Percentiles rank a stretch among this genome's conserved stretches.
Evolutionary conservation across 1,284 basidiomycete genomes (phyloP).

Genomic region (Salmacisia buchloeana): DNA sequence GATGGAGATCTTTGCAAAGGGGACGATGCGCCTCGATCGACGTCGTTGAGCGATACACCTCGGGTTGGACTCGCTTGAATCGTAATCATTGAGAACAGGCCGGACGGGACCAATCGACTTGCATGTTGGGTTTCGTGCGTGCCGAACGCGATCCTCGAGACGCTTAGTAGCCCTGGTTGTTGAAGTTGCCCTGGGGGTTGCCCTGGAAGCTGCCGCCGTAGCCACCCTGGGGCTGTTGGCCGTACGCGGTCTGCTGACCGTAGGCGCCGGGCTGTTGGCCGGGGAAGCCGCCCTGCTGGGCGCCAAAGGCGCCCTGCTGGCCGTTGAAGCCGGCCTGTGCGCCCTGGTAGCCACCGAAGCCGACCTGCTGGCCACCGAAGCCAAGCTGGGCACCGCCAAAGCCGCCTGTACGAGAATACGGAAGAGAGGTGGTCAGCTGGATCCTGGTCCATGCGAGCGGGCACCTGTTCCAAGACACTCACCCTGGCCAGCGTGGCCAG

Average conservation of each 20-base stretch:
- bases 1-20: too few species aligned
- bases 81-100: too few species aligned
- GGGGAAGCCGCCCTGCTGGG: constrained; percentile 32
- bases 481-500: constrained; percentile 17
- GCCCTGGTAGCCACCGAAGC: constrained; percentile 18
- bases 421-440: not conserved
- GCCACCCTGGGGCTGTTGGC: constrained; percentile 22
- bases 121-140: too few species aligned
- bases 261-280: constrained; percentile 22
- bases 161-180: too few species aligned
- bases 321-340: constrained; percentile 25
- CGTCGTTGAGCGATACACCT: too few species aligned
- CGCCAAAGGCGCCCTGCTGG: constrained; percentile 30
- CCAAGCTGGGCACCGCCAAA: constrained; percentile 18
- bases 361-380: constrained; percentile 11
- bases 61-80: too few species aligned
- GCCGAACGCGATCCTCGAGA: too few species aligned
- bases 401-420: constrained; percentile 14
- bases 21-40: too few species aligned
- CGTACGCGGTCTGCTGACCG: constrained; percentile 27
- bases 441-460: not conserved
- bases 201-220: too few species aligned
- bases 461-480: not conserved
- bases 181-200: too few species aligned
- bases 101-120: too few species aligned